Conservation (phyloP, 192 early-diverging fungal species). For the Umbelopsis sp. region DNA sequence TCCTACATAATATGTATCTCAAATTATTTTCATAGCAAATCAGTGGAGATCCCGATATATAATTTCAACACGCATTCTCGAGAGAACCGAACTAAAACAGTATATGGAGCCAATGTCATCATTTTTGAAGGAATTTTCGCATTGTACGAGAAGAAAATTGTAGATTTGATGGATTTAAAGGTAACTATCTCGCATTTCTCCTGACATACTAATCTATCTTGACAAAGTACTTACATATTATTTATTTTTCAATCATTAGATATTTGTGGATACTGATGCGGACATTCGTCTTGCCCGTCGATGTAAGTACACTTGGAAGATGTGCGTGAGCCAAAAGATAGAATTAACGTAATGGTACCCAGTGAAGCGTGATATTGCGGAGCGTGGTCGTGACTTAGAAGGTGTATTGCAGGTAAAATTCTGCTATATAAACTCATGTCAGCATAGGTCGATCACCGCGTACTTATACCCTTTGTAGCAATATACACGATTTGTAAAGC, state of each 20-base stretch:
- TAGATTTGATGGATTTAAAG: conserved; percentile 83
- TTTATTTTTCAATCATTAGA: conserved; percentile 32
- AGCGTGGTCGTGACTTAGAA: conserved; percentile 83
- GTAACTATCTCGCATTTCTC: conserved; percentile 33
- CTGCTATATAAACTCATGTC: too few relatives aligned
- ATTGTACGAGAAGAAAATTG: conserved; percentile 80
- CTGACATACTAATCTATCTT: background rate
- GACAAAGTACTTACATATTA: background rate
- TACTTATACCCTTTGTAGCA: conserved; percentile 44
- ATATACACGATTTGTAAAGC: conserved; percentile 93
- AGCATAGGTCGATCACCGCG: too few relatives aligned
- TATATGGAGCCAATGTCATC: conserved; percentile 95
- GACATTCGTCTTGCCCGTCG: conserved; percentile 89
- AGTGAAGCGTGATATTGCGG: conserved; percentile 90
- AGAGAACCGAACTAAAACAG: conserved; percentile 63
- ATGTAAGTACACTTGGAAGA: conserved; percentile 48
- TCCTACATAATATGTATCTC: background rate
- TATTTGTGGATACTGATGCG: conserved; percentile 95
- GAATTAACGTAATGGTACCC: background rate
- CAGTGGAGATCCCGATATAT: conserved; percentile 86
- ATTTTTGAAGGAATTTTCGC: conserved; percentile 99
- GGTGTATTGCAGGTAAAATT: conserved; percentile 73
- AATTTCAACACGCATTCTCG: conserved; percentile 88
- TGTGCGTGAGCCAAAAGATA: background rate
- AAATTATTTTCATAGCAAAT: conserved; percentile 35